Percentiles rank a stretch among this genome's conserved stretches.
phyloP scores from a whole-genome alignment of 2,329 filamentous ascomycete genomes.

The Penicillium sp. region DNA sequence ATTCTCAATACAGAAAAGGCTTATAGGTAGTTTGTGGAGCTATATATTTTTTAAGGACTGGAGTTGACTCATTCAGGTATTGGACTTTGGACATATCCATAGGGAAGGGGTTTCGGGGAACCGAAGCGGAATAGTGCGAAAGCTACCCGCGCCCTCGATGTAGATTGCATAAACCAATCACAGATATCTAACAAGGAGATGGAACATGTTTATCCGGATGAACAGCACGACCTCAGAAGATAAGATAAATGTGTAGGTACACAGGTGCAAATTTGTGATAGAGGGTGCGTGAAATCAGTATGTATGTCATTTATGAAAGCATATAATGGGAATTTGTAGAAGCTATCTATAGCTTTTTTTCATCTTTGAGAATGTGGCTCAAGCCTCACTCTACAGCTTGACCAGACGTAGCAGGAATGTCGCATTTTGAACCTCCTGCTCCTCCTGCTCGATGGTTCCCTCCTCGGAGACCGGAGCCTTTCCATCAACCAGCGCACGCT shows the following conservation, averaged over 20 bases:
- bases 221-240: background rate
- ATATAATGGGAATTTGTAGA: background rate
- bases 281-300: background rate
- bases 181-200: background rate
- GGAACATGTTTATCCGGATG: too few species aligned
- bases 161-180: background rate
- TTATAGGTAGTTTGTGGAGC: too few species aligned
- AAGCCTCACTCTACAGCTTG: constrained; percentile 58
- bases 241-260: background rate
- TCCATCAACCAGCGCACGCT: constrained; percentile 62
- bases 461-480: constrained; percentile 54
- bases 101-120: background rate
- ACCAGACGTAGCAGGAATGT: constrained; percentile 75
- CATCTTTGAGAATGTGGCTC: background rate
- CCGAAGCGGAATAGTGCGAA: background rate
- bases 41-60: background rate
- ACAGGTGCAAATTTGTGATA: background rate
- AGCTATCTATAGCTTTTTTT: background rate
- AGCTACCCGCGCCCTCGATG: background rate
- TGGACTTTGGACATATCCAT: background rate
- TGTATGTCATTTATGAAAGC: background rate
- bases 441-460: constrained; percentile 73
- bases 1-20: background rate
- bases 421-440: constrained; percentile 82
- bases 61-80: background rate